Base-by-base conservation (phyloP, 768 basidiomycete genomes). In the Mycena vulgaris region DNA sequence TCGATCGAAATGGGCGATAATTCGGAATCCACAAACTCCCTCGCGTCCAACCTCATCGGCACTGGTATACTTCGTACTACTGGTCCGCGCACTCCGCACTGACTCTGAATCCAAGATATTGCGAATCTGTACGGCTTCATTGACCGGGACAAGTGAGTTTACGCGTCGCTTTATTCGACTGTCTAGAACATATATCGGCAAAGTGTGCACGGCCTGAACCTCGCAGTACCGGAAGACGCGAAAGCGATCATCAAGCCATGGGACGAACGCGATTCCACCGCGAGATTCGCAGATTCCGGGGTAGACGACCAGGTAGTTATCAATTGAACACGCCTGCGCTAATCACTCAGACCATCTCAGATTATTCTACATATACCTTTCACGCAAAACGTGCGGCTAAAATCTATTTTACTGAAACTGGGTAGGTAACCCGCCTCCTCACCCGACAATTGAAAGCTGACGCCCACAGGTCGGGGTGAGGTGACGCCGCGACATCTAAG, bases 301-400 rank as follows among this genome's bases (percentile, higher is more conserved):
- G 94, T 95, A 17, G 95, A 96, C 72, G 94, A 96, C 76, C 93
- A 96, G 88, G 94, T 93, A 56, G 83, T 68, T 35, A 25, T 5
- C 27, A 61, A 39, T 45, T 3, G 37, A 1, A 13, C 30, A 14
- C 63, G 23, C 14, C 51, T 30, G 47, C 25, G 25, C 17, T 48
- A 28, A 75, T 61, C 42, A 35, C 66, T 55, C 28, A 62, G 27
- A 21, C 6, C n/a, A 39, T 49, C 52, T 51, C 73, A 95, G 94
- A 83, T 95, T 63, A 92, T 95, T 75, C 85, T 96, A 68, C 93
- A 95, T 78, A 80, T 96, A 55, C 93, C 95, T 0, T 96, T 96
- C 83, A 86, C 86, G 0, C 87, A 95, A 77, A 92, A 90, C 75
- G 94, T 95, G 28, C 86, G 93, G 52, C 78, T 96, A 48, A 89